phyloP scores from a whole-genome alignment of 192 early-diverging fungal genomes.

The Jimgerdemannia flammicorona region DNA sequence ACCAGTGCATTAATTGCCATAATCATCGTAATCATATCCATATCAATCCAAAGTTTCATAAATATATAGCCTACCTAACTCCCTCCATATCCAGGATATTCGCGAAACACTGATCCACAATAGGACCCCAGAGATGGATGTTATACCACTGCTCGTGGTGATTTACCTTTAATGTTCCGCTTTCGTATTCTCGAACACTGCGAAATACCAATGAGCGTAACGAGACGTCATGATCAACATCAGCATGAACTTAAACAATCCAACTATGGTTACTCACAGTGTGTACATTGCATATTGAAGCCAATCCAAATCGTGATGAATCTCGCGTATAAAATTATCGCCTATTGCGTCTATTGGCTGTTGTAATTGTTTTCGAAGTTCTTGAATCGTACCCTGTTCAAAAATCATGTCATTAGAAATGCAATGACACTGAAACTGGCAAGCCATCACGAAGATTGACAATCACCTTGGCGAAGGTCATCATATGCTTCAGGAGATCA shows the following conservation, averaged over 20 bases:
- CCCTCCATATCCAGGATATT: too few relatives aligned
- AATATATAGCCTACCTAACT: too few relatives aligned
- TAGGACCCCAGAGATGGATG: neutral
- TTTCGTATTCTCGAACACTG: neutral
- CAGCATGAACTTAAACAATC: neutral
- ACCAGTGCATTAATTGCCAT: neutral
- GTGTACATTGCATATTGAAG: slow-evolving; percentile 3
- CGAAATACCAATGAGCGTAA: neutral
- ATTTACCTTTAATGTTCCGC: neutral
- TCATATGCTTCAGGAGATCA: slow-evolving; percentile 4
- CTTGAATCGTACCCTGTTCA: neutral
- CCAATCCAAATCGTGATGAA: slow-evolving; percentile 12
- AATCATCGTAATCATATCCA: too few relatives aligned
- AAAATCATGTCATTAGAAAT: neutral
- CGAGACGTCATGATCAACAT: neutral
- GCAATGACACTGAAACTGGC: too few relatives aligned
- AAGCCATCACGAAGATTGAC: too few relatives aligned
- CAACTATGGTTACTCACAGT: slow-evolving; percentile 1
- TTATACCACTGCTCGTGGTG: neutral
- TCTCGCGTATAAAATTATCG: slow-evolving; percentile 5
- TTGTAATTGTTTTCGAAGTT: neutral
- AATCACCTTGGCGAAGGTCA: too few relatives aligned
- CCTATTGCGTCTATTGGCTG: slow-evolving; percentile 4
- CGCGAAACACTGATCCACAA: neutral
- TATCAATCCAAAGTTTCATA: too few relatives aligned